A percentile compares a stretch with the other conserved stretches of the same genome.
Conservation (phyloP, 371 early-diverging fungal genomes). For the Neoconidiobolus thromboides region DNA sequence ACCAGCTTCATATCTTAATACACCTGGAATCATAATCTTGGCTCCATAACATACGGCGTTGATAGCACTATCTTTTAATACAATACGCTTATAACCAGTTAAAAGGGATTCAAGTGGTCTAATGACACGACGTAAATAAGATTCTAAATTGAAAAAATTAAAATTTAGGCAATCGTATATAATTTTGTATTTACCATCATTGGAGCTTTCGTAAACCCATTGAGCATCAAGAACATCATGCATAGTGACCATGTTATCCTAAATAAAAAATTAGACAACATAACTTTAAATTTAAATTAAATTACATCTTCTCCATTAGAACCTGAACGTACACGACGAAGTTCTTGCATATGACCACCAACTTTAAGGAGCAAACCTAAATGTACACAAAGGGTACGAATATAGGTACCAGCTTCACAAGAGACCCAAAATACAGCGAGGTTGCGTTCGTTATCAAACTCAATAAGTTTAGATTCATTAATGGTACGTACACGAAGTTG, state of each 20-base stretch:
- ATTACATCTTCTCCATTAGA: conserved; percentile 66
- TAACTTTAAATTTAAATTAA: neutral
- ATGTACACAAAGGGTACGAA: conserved; percentile 98
- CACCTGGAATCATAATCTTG: conserved; percentile 95
- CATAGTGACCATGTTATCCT: conserved; percentile 94
- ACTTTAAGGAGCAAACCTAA: conserved; percentile 92
- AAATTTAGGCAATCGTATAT: too few relatives aligned
- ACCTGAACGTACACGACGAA: conserved; percentile 97
- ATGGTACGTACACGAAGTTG: conserved; percentile 98
- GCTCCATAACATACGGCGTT: conserved; percentile 99
- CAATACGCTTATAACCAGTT: conserved; percentile 89
- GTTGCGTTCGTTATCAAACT: conserved; percentile 91
- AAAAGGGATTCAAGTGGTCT: conserved; percentile 95
- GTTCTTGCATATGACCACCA: conserved; percentile 99
- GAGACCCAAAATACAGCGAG: conserved; percentile 94
- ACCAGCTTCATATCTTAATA: conserved; percentile 91
- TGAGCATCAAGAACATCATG: conserved; percentile 99
- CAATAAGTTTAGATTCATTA: conserved; percentile 87
- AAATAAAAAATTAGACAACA: neutral
- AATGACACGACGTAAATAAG: conserved; percentile 87
- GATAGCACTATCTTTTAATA: conserved; percentile 98
- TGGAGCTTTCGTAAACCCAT: conserved; percentile 90
- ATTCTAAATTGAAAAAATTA: conserved; percentile 14
- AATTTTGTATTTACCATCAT: conserved; percentile 42
- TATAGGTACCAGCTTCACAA: conserved; percentile 99